These are phyloP conservation scores for Colletotrichum chlorophyti DNA, from an alignment of 2,329 filamentous ascomycete species.

Conservation along the genomic window DNA sequence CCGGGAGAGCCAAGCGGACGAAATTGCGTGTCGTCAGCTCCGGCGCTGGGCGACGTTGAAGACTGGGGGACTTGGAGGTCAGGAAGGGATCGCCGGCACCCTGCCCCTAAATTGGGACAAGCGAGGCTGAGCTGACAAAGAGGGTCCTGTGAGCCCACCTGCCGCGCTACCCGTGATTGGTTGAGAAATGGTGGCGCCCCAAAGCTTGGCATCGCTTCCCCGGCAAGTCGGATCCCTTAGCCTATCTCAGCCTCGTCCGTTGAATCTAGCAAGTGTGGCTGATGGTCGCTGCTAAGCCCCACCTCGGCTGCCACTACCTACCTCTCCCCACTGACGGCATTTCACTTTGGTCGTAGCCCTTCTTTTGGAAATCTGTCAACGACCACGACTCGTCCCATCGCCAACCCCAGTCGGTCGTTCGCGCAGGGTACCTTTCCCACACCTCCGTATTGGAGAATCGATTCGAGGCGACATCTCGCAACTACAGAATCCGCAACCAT, in stretches of 20 bases:
- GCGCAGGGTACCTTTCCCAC: constrained; percentile 11
- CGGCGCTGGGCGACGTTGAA: constrained; percentile 15
- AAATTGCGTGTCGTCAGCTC: constrained; percentile 28
- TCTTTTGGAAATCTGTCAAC: constrained; percentile 29
- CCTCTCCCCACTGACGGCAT: constrained; percentile 18
- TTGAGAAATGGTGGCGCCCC: neutral
- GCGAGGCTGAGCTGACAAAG: constrained; percentile 29
- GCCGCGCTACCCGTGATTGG: constrained; percentile 25
- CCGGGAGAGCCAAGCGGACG: constrained; percentile 22
- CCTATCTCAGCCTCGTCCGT: constrained; percentile 12
- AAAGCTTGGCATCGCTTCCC: constrained; percentile 25
- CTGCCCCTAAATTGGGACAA: constrained; percentile 27
- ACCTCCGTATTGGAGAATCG: neutral
- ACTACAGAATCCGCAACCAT: neutral
- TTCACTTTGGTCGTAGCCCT: too few species aligned
- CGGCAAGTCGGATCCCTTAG: constrained; percentile 1
- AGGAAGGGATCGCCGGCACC: constrained; percentile 16
- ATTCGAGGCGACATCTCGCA: neutral
- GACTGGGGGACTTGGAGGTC: constrained; percentile 14
- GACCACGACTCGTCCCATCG: constrained; percentile 17
- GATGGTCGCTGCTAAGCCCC: neutral
- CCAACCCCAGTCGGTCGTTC: constrained; percentile 13
- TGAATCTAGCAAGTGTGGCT: neutral
- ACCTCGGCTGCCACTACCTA: neutral
- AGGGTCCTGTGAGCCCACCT: neutral